Conservation (phyloP, 768 basidiomycete genomes). For the Arthromyces matolae region DNA sequence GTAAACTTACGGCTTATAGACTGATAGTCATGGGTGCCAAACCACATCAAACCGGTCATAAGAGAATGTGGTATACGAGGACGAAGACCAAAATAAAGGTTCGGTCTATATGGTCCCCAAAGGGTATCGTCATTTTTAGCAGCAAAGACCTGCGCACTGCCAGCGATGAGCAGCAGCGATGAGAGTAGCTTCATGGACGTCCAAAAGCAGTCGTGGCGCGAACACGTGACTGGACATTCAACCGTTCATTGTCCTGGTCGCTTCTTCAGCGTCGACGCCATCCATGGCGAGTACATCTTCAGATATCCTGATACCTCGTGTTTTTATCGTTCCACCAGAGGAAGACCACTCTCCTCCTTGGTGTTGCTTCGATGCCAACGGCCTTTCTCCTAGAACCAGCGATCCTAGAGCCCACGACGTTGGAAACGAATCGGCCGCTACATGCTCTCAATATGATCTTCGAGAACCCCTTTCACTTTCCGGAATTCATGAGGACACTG, state of each 20-base stretch:
- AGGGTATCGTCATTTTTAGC: conserved; percentile 48
- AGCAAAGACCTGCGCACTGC: conserved; percentile 36
- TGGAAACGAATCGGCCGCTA: conserved; percentile 15
- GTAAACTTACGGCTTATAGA: conserved; percentile 54
- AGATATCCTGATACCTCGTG: conserved; percentile 38
- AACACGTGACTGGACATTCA: conserved; percentile 15
- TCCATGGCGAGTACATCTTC: conserved; percentile 13
- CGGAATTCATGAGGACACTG: conserved; percentile 17
- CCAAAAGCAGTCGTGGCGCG: conserved; percentile 4
- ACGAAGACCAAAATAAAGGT: conserved; percentile 91
- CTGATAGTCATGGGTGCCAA: conserved; percentile 81
- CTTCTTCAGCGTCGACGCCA: not conserved
- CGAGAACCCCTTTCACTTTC: conserved; percentile 4
- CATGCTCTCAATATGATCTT: conserved; percentile 18
- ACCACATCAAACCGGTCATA: conserved; percentile 93
- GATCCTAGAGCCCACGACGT: too few species aligned
- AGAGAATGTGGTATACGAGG: conserved; percentile 86
- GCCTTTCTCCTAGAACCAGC: conserved; percentile 25
- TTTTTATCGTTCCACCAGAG: conserved; percentile 56
- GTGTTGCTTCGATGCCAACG: conserved; percentile 54
- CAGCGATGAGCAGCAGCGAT: conserved; percentile 41
- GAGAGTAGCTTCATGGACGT: conserved; percentile 40
- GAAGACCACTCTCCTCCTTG: conserved; percentile 53
- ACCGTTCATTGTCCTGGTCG: not conserved
- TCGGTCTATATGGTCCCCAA: conserved; percentile 88